Evolutionary conservation across 179 eudicot genomes (phyloP).

Genomic region (Nepenthes alata): DNA sequence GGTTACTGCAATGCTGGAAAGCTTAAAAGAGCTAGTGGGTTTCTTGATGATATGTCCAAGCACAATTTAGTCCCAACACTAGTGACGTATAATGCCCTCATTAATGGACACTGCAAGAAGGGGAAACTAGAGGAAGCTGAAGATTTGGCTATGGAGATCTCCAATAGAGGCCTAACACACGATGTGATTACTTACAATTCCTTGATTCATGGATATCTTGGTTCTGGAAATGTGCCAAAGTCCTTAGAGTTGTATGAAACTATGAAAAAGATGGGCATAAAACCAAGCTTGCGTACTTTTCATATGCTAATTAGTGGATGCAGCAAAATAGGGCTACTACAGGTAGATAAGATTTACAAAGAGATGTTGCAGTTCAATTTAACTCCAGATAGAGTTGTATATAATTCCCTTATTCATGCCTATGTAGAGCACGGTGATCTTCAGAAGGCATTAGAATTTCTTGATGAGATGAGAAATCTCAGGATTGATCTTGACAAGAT

Average conservation of each 20-base stretch:
- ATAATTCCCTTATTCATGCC: constrained; percentile 48
- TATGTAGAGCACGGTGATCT: constrained; percentile 44
- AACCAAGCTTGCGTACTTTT: constrained; percentile 57
- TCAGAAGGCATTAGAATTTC: constrained; percentile 30
- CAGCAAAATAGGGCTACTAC: constrained; percentile 20
- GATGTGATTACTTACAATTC: constrained; percentile 64
- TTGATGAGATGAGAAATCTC: constrained; percentile 36
- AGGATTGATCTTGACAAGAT: constrained; percentile 45
- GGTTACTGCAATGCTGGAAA: constrained; percentile 51
- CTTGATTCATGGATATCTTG: constrained; percentile 44
- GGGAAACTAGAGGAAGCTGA: constrained; percentile 59
- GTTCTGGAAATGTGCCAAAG: constrained; percentile 29
- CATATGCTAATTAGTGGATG: constrained; percentile 41
- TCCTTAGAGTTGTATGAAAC: constrained; percentile 42
- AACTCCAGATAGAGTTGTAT: constrained; percentile 46
- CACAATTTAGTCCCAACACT: constrained; percentile 41
- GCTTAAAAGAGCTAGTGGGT: constrained; percentile 29
- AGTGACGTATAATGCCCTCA: constrained; percentile 60
- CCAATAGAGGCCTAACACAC: constrained; percentile 37
- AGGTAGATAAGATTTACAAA: constrained; percentile 34
- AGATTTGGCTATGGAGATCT: constrained; percentile 29
- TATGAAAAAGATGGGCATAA: constrained; percentile 46
- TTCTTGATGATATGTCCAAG: constrained; percentile 45
- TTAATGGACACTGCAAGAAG: constrained; percentile 54
- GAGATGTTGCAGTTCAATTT: constrained; percentile 45